Conservation (phyloP, 768 basidiomycete genomes). For the Rhizopogon rudus region DNA sequence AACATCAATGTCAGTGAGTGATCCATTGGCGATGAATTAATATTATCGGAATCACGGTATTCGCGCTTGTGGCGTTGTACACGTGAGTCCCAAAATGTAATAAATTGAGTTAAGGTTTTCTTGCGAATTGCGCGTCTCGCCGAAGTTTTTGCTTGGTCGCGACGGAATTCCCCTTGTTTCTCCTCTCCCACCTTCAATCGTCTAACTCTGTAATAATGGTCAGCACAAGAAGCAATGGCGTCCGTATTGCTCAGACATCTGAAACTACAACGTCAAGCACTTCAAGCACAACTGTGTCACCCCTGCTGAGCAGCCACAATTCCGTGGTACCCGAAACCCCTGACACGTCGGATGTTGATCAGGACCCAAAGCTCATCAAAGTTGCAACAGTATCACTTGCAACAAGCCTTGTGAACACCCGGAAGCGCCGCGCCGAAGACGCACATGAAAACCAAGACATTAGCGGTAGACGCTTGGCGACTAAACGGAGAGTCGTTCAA, state of each 20-base stretch:
- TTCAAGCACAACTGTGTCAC: slow-evolving; percentile 41
- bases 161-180: slow-evolving; percentile 10
- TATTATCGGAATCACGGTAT: too few relatives aligned
- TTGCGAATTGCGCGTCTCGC: slow-evolving; percentile 14
- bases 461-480: slow-evolving; percentile 12
- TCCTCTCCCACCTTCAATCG: neutral
- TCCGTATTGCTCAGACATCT: slow-evolving; percentile 13
- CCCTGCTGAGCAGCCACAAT: slow-evolving; percentile 42
- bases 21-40: too few relatives aligned
- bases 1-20: too few relatives aligned
- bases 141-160: neutral
- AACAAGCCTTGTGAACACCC: slow-evolving; percentile 8
- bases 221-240: slow-evolving; percentile 13
- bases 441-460: slow-evolving; percentile 17
- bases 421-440: slow-evolving; percentile 32
- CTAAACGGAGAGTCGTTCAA: slow-evolving; percentile 31
- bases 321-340: slow-evolving; percentile 49
- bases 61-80: slow-evolving; percentile 25
- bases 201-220: slow-evolving; percentile 12
- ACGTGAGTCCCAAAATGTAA: slow-evolving; percentile 22
- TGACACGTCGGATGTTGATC: slow-evolving; percentile 40
- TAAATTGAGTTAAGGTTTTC: slow-evolving; percentile 9
- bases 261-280: slow-evolving; percentile 23
- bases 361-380: slow-evolving; percentile 1
- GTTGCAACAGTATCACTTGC: neutral